Percentiles rank a stretch among this genome's conserved stretches.
Conservation (phyloP, 2,329 filamentous ascomycete genomes). For the Verticillium nonalfalfae region DNA sequence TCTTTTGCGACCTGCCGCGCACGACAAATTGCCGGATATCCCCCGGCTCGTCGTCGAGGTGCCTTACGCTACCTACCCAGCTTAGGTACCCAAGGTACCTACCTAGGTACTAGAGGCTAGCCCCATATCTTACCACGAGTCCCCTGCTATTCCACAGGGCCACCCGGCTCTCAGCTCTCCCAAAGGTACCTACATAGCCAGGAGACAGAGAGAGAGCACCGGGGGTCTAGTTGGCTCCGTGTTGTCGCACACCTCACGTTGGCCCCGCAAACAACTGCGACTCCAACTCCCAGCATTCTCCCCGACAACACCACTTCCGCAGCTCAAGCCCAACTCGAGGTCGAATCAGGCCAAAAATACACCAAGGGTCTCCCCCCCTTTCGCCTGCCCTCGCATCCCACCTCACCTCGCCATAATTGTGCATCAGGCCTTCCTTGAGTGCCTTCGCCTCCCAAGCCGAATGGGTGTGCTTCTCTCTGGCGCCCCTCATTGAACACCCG, state of each 20-base stretch:
- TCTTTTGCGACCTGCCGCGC: background rate
- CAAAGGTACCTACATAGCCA: background rate
- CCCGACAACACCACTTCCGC: conserved; percentile 3
- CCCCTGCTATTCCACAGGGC: background rate
- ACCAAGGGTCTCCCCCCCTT: background rate
- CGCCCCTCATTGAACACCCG: background rate
- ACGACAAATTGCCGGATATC: background rate
- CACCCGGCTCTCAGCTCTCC: background rate
- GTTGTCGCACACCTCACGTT: conserved; percentile 11
- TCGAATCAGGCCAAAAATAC: background rate
- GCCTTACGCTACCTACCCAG: background rate
- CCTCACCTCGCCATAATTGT: background rate
- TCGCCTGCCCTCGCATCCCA: background rate
- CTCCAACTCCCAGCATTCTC: conserved; percentile 3
- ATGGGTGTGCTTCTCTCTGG: background rate
- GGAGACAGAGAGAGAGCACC: background rate
- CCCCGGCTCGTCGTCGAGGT: background rate
- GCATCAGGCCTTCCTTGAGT: background rate
- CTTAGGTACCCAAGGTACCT: no score
- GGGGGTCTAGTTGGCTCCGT: conserved; percentile 3
- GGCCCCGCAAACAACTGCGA: conserved; percentile 14
- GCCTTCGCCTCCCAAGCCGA: background rate
- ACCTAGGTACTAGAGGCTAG: background rate
- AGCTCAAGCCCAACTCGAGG: conserved; percentile 2
- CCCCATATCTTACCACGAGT: background rate